These are phyloP conservation scores for Paecilomyces fulvus DNA, from an alignment of 2,329 filamentous ascomycete species.

Conservation along the genomic window DNA sequence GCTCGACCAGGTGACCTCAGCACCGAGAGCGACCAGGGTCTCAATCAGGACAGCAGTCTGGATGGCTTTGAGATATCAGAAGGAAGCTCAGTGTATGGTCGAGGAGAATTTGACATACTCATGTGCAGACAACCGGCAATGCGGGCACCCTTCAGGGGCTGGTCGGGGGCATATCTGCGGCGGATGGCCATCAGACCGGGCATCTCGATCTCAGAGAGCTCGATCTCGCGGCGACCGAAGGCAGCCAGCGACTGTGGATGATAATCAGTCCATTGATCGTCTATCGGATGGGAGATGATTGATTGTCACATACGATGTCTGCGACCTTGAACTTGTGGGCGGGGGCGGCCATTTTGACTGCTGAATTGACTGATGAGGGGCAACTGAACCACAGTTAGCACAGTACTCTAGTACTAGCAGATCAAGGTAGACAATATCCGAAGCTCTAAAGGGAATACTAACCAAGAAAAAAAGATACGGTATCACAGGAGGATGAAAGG, in stretches of 20 bases:
- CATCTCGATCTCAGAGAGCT: conserved; percentile 94
- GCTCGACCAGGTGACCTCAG: conserved; percentile 96
- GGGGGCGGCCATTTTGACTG: conserved; percentile 58
- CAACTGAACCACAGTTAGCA: not conserved
- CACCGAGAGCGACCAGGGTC: conserved; percentile 87
- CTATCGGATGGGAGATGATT: not conserved
- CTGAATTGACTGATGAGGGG: conserved; percentile 2
- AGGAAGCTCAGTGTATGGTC: not conserved
- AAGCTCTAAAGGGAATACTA: conserved; percentile 1
- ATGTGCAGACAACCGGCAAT: conserved; percentile 98
- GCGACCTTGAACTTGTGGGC: conserved; percentile 96
- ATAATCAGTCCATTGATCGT: conserved; percentile 3
- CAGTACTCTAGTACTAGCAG: conserved; percentile 2
- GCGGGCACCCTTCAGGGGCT: conserved; percentile 87
- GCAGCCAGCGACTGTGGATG: conserved; percentile 66
- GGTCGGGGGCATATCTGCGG: conserved; percentile 80
- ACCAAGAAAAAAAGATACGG: conserved; percentile 6
- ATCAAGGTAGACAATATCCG: not conserved
- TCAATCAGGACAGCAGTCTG: conserved; percentile 99
- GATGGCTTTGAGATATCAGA: conserved; percentile 53
- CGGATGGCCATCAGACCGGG: conserved; percentile 95
- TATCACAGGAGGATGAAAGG: conserved; percentile 7
- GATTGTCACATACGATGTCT: conserved; percentile 57
- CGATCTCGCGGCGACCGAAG: conserved; percentile 98
- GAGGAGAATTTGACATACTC: conserved; percentile 48